Evolutionary conservation across 2,329 filamentous ascomycete species (phyloP).

Genomic region (Trichophyton simii): DNA sequence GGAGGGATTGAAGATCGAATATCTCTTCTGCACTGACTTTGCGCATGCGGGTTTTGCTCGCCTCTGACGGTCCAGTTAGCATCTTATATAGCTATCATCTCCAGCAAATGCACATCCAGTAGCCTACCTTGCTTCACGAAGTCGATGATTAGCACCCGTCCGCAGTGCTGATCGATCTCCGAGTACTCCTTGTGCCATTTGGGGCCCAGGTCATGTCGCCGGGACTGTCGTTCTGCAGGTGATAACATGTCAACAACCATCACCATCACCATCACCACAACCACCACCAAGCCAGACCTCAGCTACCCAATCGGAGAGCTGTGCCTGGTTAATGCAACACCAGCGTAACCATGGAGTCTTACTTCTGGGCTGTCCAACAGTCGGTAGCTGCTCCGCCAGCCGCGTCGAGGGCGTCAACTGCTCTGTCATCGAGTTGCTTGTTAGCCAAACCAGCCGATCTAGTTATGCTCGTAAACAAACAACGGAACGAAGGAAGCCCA

Average conservation of each 20-base stretch:
- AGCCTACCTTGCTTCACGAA: constrained; percentile 30
- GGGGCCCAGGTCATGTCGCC: constrained; percentile 17
- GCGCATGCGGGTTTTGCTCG: constrained; percentile 26
- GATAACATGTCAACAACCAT: neutral
- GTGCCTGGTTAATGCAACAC: neutral
- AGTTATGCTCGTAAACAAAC: neutral
- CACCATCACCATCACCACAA: neutral
- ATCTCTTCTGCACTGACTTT: constrained; percentile 40
- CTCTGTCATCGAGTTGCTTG: neutral
- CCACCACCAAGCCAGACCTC: neutral
- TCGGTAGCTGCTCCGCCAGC: neutral
- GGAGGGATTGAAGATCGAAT: constrained; percentile 31
- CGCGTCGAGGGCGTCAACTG: neutral
- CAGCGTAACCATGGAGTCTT: neutral
- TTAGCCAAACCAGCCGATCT: neutral
- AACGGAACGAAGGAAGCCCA: neutral
- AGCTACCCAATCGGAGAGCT: neutral
- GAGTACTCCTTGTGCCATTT: constrained; percentile 27
- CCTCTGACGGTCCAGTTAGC: constrained; percentile 19
- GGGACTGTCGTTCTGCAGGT: constrained; percentile 5
- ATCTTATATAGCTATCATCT: neutral
- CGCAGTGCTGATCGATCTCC: constrained; percentile 19
- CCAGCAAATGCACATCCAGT: neutral
- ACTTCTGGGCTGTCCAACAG: neutral
- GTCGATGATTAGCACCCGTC: constrained; percentile 41